Evolutionary conservation across 2,329 filamentous ascomycete species (phyloP).

Genomic region (Trichocomaceae sp.): DNA sequence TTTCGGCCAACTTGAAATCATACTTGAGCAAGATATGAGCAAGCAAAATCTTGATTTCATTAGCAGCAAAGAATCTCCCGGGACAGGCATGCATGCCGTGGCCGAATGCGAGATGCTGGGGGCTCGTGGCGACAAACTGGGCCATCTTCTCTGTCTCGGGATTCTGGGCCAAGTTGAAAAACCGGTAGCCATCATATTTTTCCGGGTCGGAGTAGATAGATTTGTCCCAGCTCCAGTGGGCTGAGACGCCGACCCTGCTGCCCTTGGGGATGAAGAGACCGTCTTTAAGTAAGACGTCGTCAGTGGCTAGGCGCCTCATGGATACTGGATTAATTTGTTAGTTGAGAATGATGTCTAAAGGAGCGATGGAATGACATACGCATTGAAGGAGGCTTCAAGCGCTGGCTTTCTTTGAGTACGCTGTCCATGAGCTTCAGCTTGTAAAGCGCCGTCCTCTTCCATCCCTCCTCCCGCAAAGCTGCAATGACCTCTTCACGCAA

Average conservation of each 20-base stretch:
- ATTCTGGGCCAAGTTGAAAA: constrained; percentile 37
- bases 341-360: background rate
- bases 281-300: constrained; percentile 24
- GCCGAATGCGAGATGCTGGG: constrained; percentile 49
- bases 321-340: constrained; percentile 11
- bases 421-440: constrained; percentile 19
- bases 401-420: constrained; percentile 19
- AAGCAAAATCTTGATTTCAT: constrained; percentile 23
- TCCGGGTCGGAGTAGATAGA: constrained; percentile 40
- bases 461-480: background rate
- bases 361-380: constrained; percentile 9
- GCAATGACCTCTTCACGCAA: constrained; percentile 3
- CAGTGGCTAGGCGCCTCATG: constrained; percentile 13
- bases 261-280: constrained; percentile 44
- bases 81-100: constrained; percentile 47
- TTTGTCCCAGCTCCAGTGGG: constrained; percentile 19
- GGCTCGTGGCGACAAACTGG: constrained; percentile 50
- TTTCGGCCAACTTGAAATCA: constrained; percentile 16
- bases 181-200: constrained; percentile 47
- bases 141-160: constrained; percentile 30
- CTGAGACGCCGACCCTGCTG: constrained; percentile 26
- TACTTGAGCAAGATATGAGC: constrained; percentile 26
- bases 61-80: constrained; percentile 26
- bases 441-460: background rate
- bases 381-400: constrained; percentile 17